A percentile compares a stretch with the other conserved stretches of the same genome.
Evolutionary conservation across 345 rosid species (phyloP).

Genomic region (Hibiscus tridactylites): DNA sequence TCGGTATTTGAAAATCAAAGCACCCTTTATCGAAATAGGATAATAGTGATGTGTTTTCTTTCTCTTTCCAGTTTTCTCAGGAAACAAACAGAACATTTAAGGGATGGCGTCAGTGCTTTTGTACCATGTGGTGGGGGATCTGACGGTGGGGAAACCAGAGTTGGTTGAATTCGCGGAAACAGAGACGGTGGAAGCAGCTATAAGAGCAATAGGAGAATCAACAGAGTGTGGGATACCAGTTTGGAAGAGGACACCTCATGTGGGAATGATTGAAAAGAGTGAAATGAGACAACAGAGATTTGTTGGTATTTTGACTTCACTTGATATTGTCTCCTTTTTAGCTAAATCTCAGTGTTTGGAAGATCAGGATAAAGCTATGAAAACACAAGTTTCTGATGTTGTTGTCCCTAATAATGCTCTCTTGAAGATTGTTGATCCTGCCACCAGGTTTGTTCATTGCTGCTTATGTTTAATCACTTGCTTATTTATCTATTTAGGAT

Average conservation of each 20-base stretch:
- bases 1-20: slow-evolving; percentile 1
- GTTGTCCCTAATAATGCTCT: slow-evolving; percentile 49
- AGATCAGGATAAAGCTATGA: slow-evolving; percentile 75
- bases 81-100: slow-evolving; percentile 1
- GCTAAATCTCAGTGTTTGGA: slow-evolving; percentile 67
- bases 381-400: slow-evolving; percentile 69
- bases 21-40: neutral
- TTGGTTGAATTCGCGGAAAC: slow-evolving; percentile 68
- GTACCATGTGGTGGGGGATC: slow-evolving; percentile 94
- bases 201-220: slow-evolving; percentile 73
- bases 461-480: neutral
- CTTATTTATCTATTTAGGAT: neutral
- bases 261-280: slow-evolving; percentile 48
- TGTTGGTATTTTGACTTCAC: slow-evolving; percentile 76
- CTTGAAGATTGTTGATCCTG: slow-evolving; percentile 87
- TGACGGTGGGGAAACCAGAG: slow-evolving; percentile 98
- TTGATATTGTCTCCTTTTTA: slow-evolving; percentile 73
- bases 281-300: slow-evolving; percentile 73
- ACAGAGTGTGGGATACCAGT: slow-evolving; percentile 90
- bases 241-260: slow-evolving; percentile 62
- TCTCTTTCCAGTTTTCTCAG: neutral
- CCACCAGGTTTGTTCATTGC: slow-evolving; percentile 48
- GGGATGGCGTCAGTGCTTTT: slow-evolving; percentile 80
- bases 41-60: neutral
- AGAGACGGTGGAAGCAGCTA: slow-evolving; percentile 78